Conservation (phyloP, 139 green algal genomes). For the Chlamydomonas sphaeroides region DNA sequence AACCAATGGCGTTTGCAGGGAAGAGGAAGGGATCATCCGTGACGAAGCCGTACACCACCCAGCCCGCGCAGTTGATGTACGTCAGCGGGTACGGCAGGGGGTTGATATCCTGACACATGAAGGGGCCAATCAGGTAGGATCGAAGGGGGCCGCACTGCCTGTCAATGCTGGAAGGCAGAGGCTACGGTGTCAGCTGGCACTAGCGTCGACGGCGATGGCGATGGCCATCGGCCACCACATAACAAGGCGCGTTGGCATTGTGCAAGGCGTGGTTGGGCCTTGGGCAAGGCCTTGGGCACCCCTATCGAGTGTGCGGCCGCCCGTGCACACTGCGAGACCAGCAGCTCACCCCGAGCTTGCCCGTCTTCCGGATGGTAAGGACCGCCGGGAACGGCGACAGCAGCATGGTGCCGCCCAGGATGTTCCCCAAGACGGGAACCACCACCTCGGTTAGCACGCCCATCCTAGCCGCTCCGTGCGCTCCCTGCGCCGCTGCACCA, state of each 20-base stretch:
- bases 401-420: conserved; percentile 43
- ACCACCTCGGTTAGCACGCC: conserved; percentile 29
- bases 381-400: conserved; percentile 38
- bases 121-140: too few species aligned
- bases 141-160: too few species aligned
- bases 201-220: too few species aligned
- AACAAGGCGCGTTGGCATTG: too few species aligned
- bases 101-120: conserved; percentile 54
- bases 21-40: conserved; percentile 31
- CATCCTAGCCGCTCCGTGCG: not conserved
- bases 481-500: too few species aligned
- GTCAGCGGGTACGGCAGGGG: conserved; percentile 53
- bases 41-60: conserved; percentile 45
- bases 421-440: conserved; percentile 35
- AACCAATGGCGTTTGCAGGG: conserved; percentile 45
- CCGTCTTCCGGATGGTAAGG: not conserved
- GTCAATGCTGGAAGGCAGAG: too few species aligned
- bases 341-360: conserved; percentile 38
- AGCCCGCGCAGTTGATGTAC: conserved; percentile 36
- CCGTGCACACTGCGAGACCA: too few species aligned
- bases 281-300: too few species aligned
- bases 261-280: too few species aligned
- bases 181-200: too few species aligned
- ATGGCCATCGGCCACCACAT: too few species aligned
- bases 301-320: too few species aligned